Percentiles rank a stretch among this genome's conserved stretches.
Conservation (phyloP, 306 rosid genomes). For the Glycyrrhiza uralensis region DNA sequence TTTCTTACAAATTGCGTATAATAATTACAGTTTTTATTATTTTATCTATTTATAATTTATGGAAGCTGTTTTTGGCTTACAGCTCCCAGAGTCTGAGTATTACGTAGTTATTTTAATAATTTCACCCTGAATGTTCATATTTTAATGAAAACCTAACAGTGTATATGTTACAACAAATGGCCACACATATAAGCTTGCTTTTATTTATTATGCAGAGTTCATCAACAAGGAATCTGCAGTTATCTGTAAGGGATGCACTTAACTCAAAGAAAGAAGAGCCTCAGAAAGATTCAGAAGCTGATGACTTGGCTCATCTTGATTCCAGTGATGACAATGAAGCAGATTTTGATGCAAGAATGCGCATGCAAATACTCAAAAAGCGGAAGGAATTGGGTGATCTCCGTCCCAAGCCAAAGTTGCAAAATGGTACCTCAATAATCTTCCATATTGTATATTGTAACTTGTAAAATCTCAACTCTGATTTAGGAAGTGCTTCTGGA, state of each 20-base stretch:
- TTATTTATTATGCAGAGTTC: slow-evolving; percentile 45
- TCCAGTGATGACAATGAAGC: slow-evolving; percentile 68
- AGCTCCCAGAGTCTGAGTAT: not conserved
- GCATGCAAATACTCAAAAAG: slow-evolving; percentile 72
- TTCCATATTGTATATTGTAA: slow-evolving; percentile 7
- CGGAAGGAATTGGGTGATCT: slow-evolving; percentile 69
- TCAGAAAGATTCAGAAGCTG: slow-evolving; percentile 45
- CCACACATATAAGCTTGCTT: not conserved
- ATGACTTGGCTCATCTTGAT: slow-evolving; percentile 31
- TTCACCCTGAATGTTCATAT: slow-evolving; percentile 8
- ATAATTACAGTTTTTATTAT: not conserved
- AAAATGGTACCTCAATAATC: slow-evolving; percentile 46
- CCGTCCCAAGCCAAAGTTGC: slow-evolving; percentile 58
- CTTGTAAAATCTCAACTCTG: slow-evolving; percentile 22
- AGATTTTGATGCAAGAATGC: slow-evolving; percentile 87
- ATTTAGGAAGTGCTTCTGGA: slow-evolving; percentile 13
- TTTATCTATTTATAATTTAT: not conserved
- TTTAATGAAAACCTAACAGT: not conserved
- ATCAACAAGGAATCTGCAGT: slow-evolving; percentile 58
- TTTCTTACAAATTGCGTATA: slow-evolving; percentile 14
- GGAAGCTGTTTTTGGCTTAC: slow-evolving; percentile 8
- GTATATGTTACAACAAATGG: not conserved
- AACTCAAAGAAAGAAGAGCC: slow-evolving; percentile 68
- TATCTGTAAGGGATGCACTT: slow-evolving; percentile 84
- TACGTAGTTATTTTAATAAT: not conserved